These are phyloP conservation scores for Neurospora sp. DNA, from an alignment of 495 filamentous ascomycete species.

Conservation along the genomic window DNA sequence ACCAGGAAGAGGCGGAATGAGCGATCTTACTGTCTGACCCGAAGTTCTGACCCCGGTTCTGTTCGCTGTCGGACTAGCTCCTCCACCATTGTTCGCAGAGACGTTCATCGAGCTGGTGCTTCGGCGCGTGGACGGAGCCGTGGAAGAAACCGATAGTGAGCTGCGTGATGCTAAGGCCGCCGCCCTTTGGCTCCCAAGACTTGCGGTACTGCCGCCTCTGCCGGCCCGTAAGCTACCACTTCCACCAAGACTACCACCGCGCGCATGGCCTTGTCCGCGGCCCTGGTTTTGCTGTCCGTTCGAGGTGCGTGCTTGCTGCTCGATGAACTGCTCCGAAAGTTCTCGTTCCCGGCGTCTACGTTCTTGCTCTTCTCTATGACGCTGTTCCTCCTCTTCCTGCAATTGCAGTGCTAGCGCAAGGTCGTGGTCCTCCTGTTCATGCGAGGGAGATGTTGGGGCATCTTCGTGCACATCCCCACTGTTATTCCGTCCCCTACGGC, in stretches of 20 bases:
- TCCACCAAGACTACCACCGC: constrained; percentile 7
- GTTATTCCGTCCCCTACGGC: constrained; percentile 22
- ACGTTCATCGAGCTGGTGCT: constrained; percentile 11
- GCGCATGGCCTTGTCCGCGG: neutral
- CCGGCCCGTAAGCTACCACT: constrained; percentile 5
- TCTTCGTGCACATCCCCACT: constrained; percentile 14
- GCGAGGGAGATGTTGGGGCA: constrained; percentile 26
- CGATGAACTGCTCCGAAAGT: constrained; percentile 47
- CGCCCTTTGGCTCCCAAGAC: constrained; percentile 1
- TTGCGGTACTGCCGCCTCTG: constrained; percentile 4
- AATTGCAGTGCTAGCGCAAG: constrained; percentile 69
- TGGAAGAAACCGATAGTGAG: neutral
- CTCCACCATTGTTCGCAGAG: constrained; percentile 13
- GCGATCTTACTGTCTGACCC: constrained; percentile 32
- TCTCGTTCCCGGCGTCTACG: constrained; percentile 38
- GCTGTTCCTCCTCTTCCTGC: constrained; percentile 74
- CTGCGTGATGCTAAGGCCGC: neutral
- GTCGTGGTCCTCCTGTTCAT: constrained; percentile 68
- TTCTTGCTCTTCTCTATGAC: constrained; percentile 41
- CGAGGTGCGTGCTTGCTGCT: constrained; percentile 33
- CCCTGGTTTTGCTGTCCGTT: neutral
- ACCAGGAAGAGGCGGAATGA: constrained; percentile 26
- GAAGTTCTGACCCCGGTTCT: constrained; percentile 11
- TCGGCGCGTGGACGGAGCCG: constrained; percentile 2
- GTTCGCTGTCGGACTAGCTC: constrained; percentile 8